These are phyloP conservation scores for Boletus calvinii DNA, from an alignment of 1,284 basidiomycete species.

Conservation along the genomic window DNA sequence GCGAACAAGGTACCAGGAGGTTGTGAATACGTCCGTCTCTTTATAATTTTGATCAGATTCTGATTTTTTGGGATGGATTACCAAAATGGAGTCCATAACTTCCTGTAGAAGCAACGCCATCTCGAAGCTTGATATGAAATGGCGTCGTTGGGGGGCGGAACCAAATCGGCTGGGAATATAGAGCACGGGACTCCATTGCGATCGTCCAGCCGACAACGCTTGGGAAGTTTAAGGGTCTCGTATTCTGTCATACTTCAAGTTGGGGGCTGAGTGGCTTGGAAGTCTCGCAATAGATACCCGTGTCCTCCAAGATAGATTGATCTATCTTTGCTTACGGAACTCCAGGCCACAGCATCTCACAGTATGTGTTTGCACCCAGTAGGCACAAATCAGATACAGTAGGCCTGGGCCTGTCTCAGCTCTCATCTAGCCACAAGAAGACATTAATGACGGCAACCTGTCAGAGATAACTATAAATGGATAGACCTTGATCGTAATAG, in stretches of 20 bases:
- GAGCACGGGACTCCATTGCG: not conserved
- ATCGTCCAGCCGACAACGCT: not conserved
- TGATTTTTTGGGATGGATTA: not conserved
- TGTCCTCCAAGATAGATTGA: not conserved
- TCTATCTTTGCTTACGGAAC: not conserved
- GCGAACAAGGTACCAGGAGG: not conserved
- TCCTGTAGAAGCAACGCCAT: not conserved
- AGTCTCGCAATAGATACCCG: not conserved
- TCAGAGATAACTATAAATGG: not conserved
- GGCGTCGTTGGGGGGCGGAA: not conserved
- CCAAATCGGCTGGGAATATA: not conserved
- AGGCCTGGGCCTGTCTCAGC: not conserved
- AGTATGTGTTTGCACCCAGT: too few relatives aligned
- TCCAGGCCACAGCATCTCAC: too few relatives aligned
- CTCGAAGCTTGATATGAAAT: not conserved
- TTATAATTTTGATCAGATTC: not conserved
- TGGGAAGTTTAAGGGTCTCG: not conserved
- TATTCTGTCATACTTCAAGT: not conserved
- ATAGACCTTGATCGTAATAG: not conserved
- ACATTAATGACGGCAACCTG: not conserved
- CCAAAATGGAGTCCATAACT: not conserved
- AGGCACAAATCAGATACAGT: not conserved
- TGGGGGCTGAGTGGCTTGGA: not conserved
- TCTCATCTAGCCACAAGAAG: not conserved
- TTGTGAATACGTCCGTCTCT: not conserved